Base-by-base conservation (phyloP, 495 filamentous ascomycete genomes). In the Astrothelium macrocarpum region DNA sequence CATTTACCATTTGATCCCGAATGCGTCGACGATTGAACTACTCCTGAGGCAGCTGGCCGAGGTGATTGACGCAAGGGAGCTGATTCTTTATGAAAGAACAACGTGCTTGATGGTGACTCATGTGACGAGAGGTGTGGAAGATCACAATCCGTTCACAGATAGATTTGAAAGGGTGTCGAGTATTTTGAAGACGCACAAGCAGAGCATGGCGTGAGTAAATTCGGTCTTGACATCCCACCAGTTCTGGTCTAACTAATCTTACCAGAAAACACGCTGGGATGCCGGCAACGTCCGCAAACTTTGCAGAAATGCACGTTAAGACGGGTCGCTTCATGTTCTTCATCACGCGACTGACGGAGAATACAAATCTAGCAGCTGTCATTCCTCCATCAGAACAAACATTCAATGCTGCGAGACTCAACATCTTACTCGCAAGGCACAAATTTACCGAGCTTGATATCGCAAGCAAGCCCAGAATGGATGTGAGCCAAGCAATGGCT, bases 171-270 rank as follows among this genome's bases (percentile, higher is more conserved):
- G 93, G 65, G 86, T 98, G 62, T 89, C 84, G 59, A 97, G 96
- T 72, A 96, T 98, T 71, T 87, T 98, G 73, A 98, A 98, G 74
- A 90, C 90, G 43, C 96, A 96, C 76, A 97, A 97, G 77, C 91
- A 96, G 72, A 85, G 81, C 49, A 82, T 88, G 62, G 82, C 84
- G 69, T 78, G 72, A 61, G 73, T 67, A 63, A 63, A 66, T 31
- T 53, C 64, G 9, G 70, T 67, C 26, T 72, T 72, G 32, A 67
- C 66, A 1, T 66, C 62, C 14, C 85, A 69, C 74, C 83, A 66
- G 81, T 82, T 66, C 77, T 81, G 53, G 77, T 76, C 25, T 79
- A 32, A 65, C 32, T 20, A 4, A 29, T 61, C 18, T 34, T 53
- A 10, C 43, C 43, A 74, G 71, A 7, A 76, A 72, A 64, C 75